These are phyloP conservation scores for Venturia effusa DNA, from an alignment of 2,329 filamentous ascomycete species.

Conservation along the genomic window DNA sequence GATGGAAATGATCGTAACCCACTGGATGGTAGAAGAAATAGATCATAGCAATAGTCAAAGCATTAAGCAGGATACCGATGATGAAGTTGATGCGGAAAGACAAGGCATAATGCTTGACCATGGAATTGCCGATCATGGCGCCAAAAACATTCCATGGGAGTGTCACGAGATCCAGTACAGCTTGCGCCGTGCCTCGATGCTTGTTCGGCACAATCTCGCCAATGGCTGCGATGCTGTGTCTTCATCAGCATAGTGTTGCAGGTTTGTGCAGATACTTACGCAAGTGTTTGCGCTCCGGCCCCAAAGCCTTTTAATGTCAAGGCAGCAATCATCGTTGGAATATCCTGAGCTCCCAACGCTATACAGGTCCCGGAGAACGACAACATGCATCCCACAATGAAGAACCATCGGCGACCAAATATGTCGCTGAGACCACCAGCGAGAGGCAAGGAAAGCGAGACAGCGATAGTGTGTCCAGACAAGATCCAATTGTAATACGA, in stretches of 20 bases:
- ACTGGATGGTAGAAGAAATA: conserved; percentile 12
- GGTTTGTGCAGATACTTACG: neutral
- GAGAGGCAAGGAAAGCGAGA: conserved; percentile 9
- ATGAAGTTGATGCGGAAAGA: conserved; percentile 10
- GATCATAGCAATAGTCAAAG: neutral
- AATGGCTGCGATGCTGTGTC: neutral
- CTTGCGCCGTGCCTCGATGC: conserved; percentile 11
- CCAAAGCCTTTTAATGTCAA: conserved; percentile 10
- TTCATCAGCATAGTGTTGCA: neutral
- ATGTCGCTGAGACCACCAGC: conserved; percentile 11
- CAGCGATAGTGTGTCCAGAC: conserved; percentile 2
- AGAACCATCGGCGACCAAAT: conserved; percentile 11
- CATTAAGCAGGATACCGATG: conserved; percentile 10
- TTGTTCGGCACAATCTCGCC: conserved; percentile 12
- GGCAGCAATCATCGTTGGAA: conserved; percentile 10
- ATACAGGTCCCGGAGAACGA: conserved; percentile 1
- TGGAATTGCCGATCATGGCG: neutral
- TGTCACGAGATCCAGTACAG: conserved; percentile 7
- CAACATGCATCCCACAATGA: conserved; percentile 7
- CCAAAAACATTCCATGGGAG: conserved; percentile 12
- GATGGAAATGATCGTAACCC: neutral
- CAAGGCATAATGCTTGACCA: conserved; percentile 8
- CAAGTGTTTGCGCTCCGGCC: conserved; percentile 6
- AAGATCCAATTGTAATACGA: conserved; percentile 14
- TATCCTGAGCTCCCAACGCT: neutral